Evolutionary conservation across 176 grass and related monocot genomes (phyloP), one percentile per base, ranked within the genome.

Genomic region (Ensete ventricosum): DNA sequence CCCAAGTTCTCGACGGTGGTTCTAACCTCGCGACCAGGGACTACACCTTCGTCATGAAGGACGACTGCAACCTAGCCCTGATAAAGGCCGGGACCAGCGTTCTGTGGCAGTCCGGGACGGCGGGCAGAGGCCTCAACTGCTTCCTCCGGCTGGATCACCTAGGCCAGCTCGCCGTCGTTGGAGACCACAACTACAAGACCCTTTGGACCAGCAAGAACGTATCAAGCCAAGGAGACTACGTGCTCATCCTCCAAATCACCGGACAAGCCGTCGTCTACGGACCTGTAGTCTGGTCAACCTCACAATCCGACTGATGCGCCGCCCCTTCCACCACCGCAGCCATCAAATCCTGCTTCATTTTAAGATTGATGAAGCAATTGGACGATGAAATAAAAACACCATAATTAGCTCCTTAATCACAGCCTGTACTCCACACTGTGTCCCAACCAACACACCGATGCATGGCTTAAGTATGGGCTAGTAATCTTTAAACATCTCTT

Each of bases 231-330:
- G 75, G 75, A 8, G 75, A 77, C 20, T 77, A 77, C 5, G 75
- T 77, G 12, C 60, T 66, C 19, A 26, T 77, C 48, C 27, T 77
- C 6, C 75, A 77, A 48, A 53, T 77, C 60, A 67, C 53, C 10
- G 62, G 75, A 9, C 75, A 53, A 21, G 75, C 75, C 4, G 62
- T 25, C 21, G 24, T 77, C 59, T 77, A 77, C 16, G 75, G 75
- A 21, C 75, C 75, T 20, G 27, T 53, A 0, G 50, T 67, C 29
- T 66, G 62, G 62, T 65, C 48, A 1, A 66, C 64, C 34, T 43
- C 34, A 4, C 34, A 43, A 43, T 0, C 34, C 34, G 5, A 43
- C 4, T 43, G 34, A 43, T 43, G 4, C 5, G 34, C 34, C 4
- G 34, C 4, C 34, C 34, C 34, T 43, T 43, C 4, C 34, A 6